phyloP scores from a whole-genome alignment of 805 yeast species.

The Metschnikowia kofuensis region DNA sequence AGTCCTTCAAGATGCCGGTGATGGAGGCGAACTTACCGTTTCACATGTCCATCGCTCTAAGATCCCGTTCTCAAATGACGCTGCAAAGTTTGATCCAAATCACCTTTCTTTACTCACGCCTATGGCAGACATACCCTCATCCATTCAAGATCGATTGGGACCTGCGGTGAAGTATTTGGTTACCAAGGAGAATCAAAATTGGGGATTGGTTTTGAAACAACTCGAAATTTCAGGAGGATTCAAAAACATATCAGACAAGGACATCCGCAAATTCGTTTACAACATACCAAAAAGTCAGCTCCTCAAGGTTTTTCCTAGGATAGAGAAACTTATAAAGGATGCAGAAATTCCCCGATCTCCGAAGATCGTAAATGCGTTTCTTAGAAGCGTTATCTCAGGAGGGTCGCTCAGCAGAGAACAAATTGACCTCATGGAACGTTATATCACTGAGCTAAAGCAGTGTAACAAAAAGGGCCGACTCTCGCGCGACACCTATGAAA shows the following conservation, averaged over 20 bases:
- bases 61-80: too few species aligned
- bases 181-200: conserved; percentile 39
- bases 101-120: conserved; percentile 17
- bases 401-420: conserved; percentile 19
- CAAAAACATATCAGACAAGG: conserved; percentile 26
- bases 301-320: conserved; percentile 25
- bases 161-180: conserved; percentile 40
- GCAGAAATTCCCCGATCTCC: conserved; percentile 31
- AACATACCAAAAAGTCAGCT: conserved; percentile 42
- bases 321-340: conserved; percentile 28
- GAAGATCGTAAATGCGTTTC: conserved; percentile 34
- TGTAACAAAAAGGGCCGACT: conserved; percentile 24
- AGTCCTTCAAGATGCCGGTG: too few species aligned
- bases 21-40: too few species aligned
- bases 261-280: conserved; percentile 35
- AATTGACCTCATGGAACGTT: conserved; percentile 29
- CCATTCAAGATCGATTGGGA: conserved; percentile 36
- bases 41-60: not conserved
- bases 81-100: conserved; percentile 12
- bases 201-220: conserved; percentile 46
- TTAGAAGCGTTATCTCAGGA: conserved; percentile 33
- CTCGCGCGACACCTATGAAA: conserved; percentile 41
- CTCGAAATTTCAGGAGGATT: conserved; percentile 37
- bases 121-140: conserved; percentile 31
- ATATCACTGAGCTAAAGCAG: conserved; percentile 26